These are phyloP conservation scores for Canna indica DNA, from an alignment of 176 grass and related monocot species.

Conservation along the genomic window DNA sequence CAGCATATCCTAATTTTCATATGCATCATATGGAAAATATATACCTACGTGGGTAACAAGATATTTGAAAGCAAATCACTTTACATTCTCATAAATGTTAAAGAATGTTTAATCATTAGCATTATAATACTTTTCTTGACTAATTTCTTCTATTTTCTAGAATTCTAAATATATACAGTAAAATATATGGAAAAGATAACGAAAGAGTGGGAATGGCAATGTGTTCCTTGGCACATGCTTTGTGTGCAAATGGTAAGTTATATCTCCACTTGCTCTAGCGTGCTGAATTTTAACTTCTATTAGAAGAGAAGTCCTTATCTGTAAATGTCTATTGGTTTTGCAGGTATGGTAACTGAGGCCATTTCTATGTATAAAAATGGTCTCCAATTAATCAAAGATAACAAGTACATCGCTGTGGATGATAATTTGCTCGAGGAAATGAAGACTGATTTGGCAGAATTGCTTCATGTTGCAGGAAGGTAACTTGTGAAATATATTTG, in stretches of 20 bases:
- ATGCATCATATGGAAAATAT: background rate
- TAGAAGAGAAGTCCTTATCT: background rate
- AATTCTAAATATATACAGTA: conserved; percentile 31
- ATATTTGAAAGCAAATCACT: background rate
- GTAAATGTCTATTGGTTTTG: background rate
- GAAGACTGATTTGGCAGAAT: conserved; percentile 36
- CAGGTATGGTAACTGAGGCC: conserved; percentile 26
- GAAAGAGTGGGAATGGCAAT: conserved; percentile 31
- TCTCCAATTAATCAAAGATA: conserved; percentile 30
- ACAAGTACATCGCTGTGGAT: conserved; percentile 31
- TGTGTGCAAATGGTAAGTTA: conserved; percentile 31
- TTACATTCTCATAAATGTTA: background rate
- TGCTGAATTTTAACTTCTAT: conserved; percentile 2
- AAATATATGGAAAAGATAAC: conserved; percentile 29
- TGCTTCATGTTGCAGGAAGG: conserved; percentile 35
- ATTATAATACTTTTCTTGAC: background rate
- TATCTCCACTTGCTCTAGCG: background rate
- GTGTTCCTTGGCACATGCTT: conserved; percentile 27
- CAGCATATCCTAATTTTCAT: background rate
- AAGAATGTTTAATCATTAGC: background rate
- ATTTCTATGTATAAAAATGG: conserved; percentile 33
- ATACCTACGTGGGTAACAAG: background rate
- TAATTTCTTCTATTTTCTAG: conserved; percentile 10
- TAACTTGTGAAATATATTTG: conserved; percentile 2
- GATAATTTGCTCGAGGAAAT: conserved; percentile 29